Evolutionary conservation across 2,329 filamentous ascomycete species (phyloP).

Genomic region (Ophiostoma angusticollis): DNA sequence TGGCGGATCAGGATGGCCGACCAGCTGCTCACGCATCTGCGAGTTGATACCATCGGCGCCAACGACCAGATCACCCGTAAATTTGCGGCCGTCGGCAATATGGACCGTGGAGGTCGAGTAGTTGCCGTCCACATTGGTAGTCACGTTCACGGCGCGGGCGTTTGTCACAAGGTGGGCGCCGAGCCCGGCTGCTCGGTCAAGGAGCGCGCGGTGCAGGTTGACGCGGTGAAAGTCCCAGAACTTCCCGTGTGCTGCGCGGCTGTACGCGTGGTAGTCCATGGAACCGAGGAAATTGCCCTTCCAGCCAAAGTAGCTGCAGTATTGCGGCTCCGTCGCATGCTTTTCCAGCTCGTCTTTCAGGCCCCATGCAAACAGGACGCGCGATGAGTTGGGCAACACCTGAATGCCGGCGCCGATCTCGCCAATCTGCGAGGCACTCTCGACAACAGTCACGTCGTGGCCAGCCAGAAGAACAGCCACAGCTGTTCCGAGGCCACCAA

Average conservation of each 20-base stretch:
- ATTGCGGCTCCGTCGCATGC: slow-evolving; percentile 8
- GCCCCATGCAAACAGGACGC: slow-evolving; percentile 21
- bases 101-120: slow-evolving; percentile 13
- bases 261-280: slow-evolving; percentile 11
- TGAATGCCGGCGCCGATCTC: slow-evolving; percentile 10
- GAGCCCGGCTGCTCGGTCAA: slow-evolving; percentile 17
- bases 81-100: slow-evolving; percentile 18
- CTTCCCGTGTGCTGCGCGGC: slow-evolving; percentile 14
- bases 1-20: slow-evolving; percentile 15
- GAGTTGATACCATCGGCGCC: slow-evolving; percentile 28
- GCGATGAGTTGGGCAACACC: slow-evolving; percentile 21
- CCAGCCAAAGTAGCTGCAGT: slow-evolving; percentile 12
- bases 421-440: slow-evolving; percentile 9
- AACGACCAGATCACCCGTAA: slow-evolving; percentile 23
- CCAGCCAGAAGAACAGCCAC: slow-evolving; percentile 10
- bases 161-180: slow-evolving; percentile 17
- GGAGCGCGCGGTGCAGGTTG: slow-evolving; percentile 20
- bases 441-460: slow-evolving; percentile 11
- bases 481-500: slow-evolving; percentile 11
- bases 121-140: slow-evolving; percentile 12
- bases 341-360: slow-evolving; percentile 6
- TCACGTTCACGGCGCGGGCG: slow-evolving; percentile 17
- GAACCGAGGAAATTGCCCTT: slow-evolving; percentile 9
- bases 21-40: slow-evolving; percentile 9
- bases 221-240: slow-evolving; percentile 25